Evolutionary conservation across 306 rosid species (phyloP).

Genomic region (Hylodesmum podocarpum): DNA sequence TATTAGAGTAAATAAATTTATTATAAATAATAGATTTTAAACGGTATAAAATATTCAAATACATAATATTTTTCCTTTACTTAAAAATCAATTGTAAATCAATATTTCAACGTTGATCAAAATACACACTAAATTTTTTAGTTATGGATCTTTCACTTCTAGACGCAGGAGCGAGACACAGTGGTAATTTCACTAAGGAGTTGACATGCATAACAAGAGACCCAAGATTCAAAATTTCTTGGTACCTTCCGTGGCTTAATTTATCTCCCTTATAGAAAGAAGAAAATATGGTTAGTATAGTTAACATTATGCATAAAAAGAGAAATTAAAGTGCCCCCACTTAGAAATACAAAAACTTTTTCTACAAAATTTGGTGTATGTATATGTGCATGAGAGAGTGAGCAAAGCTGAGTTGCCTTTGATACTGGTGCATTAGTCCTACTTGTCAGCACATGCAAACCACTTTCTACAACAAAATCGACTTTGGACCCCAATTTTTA

Average conservation of each 20-base stretch:
- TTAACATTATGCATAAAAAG: slow-evolving; percentile 44
- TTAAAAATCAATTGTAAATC: too few relatives aligned
- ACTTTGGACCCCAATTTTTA: slow-evolving; percentile 80
- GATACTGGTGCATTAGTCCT: slow-evolving; percentile 77
- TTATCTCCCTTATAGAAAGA: neutral
- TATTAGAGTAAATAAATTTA: too few relatives aligned
- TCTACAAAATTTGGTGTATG: slow-evolving; percentile 43
- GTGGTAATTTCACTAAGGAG: neutral
- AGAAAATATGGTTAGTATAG: neutral
- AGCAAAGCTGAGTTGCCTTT: slow-evolving; percentile 84
- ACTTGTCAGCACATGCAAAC: slow-evolving; percentile 98
- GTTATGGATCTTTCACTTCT: neutral
- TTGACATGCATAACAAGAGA: neutral
- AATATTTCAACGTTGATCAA: too few relatives aligned
- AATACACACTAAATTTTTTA: too few relatives aligned
- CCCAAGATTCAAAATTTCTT: neutral
- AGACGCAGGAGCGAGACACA: neutral
- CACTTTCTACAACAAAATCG: slow-evolving; percentile 92
- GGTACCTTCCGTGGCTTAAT: slow-evolving; percentile 13
- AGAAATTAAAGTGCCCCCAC: slow-evolving; percentile 58
- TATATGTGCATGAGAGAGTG: slow-evolving; percentile 22
- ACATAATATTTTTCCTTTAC: too few relatives aligned
- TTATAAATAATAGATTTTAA: too few relatives aligned
- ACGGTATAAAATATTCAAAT: too few relatives aligned
- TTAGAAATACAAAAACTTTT: slow-evolving; percentile 44